phyloP scores from a whole-genome alignment of 257 asterid genomes.

The Solanum chiquidenum region DNA sequence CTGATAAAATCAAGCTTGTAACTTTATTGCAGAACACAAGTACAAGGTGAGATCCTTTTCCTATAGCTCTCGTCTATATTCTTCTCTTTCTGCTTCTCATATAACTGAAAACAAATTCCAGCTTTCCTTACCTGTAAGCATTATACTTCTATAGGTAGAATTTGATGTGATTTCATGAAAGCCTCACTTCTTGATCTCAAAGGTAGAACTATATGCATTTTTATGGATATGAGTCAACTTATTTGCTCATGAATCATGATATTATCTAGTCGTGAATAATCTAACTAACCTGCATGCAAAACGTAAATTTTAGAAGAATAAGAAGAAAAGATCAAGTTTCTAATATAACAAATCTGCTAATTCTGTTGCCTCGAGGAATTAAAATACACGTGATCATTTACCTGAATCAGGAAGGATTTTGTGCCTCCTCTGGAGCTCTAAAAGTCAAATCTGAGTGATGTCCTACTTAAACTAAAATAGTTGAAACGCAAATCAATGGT shows the following conservation, averaged over 20 bases:
- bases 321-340: neutral
- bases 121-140: neutral
- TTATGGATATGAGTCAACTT: neutral
- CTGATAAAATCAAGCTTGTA: slow-evolving; percentile 68
- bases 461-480: neutral
- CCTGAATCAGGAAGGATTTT: neutral
- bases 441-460: neutral
- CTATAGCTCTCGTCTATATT: neutral
- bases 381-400: neutral
- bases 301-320: neutral
- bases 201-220: neutral
- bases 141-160: neutral
- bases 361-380: neutral
- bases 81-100: neutral
- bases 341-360: neutral
- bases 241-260: neutral
- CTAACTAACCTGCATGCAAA: neutral
- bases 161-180: neutral
- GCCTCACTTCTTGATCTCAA: neutral
- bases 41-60: slow-evolving; percentile 39
- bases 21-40: slow-evolving; percentile 54
- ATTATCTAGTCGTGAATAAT: neutral
- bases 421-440: neutral
- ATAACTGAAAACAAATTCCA: neutral
- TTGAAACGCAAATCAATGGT: neutral